Percentiles rank a stretch among this genome's conserved stretches.
phyloP scores from a whole-genome alignment of 805 yeast genomes.

The Ogataea philodendri region DNA sequence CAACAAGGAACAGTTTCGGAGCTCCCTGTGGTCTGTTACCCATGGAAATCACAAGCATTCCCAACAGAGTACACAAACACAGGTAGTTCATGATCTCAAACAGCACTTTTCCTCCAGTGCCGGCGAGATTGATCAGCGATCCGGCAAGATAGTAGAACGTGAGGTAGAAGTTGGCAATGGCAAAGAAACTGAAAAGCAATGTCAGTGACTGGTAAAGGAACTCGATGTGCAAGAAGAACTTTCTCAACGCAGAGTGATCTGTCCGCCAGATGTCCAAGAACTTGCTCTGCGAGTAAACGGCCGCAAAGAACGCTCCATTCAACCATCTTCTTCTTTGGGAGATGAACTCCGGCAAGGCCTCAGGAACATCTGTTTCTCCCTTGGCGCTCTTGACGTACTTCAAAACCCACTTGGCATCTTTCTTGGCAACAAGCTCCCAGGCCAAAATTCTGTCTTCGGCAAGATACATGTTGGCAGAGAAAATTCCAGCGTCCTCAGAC shows the following conservation, averaged over 20 bases:
- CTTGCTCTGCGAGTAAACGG: slow-evolving; percentile 81
- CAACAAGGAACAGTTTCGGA: slow-evolving; percentile 64
- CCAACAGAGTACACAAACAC: slow-evolving; percentile 75
- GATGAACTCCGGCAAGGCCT: slow-evolving; percentile 87
- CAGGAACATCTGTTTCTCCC: slow-evolving; percentile 98
- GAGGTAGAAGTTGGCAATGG: slow-evolving; percentile 86
- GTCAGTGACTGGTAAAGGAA: slow-evolving; percentile 83
- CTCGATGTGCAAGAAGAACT: slow-evolving; percentile 79
- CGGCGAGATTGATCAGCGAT: slow-evolving; percentile 61
- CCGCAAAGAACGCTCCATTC: slow-evolving; percentile 97
- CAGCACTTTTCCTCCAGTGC: slow-evolving; percentile 75
- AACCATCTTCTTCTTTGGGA: slow-evolving; percentile 98
- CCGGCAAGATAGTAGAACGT: slow-evolving; percentile 94
- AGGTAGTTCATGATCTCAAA: slow-evolving; percentile 85
- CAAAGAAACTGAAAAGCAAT: slow-evolving; percentile 84
- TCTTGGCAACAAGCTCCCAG: slow-evolving; percentile 92
- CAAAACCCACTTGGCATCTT: slow-evolving; percentile 79
- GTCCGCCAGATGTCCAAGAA: slow-evolving; percentile 87
- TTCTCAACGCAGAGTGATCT: slow-evolving; percentile 77
- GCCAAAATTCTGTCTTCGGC: slow-evolving; percentile 97
- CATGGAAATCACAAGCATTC: slow-evolving; percentile 89
- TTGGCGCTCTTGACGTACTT: slow-evolving; percentile 89
- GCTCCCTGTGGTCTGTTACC: slow-evolving; percentile 99
- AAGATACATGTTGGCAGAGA: slow-evolving; percentile 93
- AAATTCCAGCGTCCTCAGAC: slow-evolving; percentile 57